Evolutionary conservation across 306 rosid genomes (phyloP).

Genomic region (Acacia melanoxylon): DNA sequence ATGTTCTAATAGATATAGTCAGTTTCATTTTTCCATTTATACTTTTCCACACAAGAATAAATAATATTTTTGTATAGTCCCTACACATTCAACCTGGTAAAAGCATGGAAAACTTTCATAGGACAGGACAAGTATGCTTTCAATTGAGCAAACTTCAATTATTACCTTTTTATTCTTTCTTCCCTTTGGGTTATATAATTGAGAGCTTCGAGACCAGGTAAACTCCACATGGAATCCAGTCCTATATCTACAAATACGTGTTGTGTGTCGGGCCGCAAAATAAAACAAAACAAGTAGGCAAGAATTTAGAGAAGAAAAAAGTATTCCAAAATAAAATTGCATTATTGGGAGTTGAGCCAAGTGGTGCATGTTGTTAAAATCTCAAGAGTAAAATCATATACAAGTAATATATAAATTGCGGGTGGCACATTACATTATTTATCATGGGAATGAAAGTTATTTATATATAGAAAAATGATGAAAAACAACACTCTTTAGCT

Average conservation of each 20-base stretch:
- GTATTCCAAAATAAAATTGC: slow-evolving; percentile 5
- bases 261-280: slow-evolving; percentile 68
- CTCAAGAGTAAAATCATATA: background rate
- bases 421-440: background rate
- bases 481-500: background rate
- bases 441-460: too few relatives aligned
- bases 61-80: too few relatives aligned
- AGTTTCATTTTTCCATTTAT: slow-evolving; percentile 24
- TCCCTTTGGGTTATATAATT: slow-evolving; percentile 69
- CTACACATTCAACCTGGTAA: background rate
- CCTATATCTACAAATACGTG: slow-evolving; percentile 85
- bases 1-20: background rate
- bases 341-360: slow-evolving; percentile 1
- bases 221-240: slow-evolving; percentile 91
- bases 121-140: background rate
- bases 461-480: background rate
- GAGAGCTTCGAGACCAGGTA: slow-evolving; percentile 90
- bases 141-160: background rate
- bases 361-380: background rate
- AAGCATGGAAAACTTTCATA: background rate
- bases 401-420: background rate
- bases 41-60: slow-evolving; percentile 2
- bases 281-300: slow-evolving; percentile 7
- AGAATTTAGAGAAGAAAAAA: slow-evolving; percentile 1
- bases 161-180: slow-evolving; percentile 70